Evolutionary conservation across 2,329 filamentous ascomycete species (phyloP).

Genomic region (Ophiobolus disseminans): DNA sequence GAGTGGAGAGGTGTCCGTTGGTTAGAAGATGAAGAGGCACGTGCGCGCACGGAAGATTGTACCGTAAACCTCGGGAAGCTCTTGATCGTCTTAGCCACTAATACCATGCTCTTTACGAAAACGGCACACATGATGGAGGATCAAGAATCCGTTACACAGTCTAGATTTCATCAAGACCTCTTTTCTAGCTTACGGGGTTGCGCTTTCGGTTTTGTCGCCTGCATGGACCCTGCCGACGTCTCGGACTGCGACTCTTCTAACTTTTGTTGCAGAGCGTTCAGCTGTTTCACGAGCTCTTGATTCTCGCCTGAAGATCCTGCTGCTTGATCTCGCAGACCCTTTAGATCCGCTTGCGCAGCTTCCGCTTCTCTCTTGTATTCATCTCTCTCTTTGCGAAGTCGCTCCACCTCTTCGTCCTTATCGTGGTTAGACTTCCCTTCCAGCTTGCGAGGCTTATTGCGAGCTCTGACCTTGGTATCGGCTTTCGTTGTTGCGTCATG

Average conservation of each 20-base stretch:
- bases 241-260: too few relatives aligned
- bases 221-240: too few relatives aligned
- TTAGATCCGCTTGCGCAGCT: not conserved
- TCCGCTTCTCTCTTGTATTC: conserved; percentile 8
- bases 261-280: too few relatives aligned
- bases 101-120: too few relatives aligned
- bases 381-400: conserved; percentile 7
- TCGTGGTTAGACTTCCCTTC: conserved; percentile 7
- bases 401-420: not conserved
- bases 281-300: not conserved
- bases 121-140: too few relatives aligned
- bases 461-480: conserved; percentile 1
- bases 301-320: conserved; percentile 1
- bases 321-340: conserved; percentile 4
- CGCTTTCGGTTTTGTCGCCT: conserved; percentile 6
- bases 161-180: conserved; percentile 2
- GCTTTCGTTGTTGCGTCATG: not conserved
- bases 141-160: too few relatives aligned
- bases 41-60: too few relatives aligned
- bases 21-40: too few relatives aligned
- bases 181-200: conserved; percentile 22
- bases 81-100: too few relatives aligned
- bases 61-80: too few relatives aligned
- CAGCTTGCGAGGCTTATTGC: conserved; percentile 27
- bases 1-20: too few relatives aligned